Evolutionary conservation across 805 yeast species (phyloP), one percentile per base, ranked within the genome.

Genomic region (Candida ovalis): DNA sequence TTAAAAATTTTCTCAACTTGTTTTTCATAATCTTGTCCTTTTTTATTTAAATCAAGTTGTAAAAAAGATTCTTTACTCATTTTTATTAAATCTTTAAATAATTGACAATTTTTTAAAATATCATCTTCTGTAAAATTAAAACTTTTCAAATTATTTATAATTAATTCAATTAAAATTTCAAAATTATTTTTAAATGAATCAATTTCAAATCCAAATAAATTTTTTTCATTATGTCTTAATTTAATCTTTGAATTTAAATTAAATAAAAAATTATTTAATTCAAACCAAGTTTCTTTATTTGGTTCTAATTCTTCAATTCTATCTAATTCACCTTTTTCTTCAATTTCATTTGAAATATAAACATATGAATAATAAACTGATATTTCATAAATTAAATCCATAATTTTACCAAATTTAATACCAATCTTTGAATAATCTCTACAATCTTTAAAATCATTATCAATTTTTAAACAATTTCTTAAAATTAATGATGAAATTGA

Each of bases 371-470:
- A 69, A 25, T 66, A 63, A 22, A 66, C 61, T 1, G 82, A 77
- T 45, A 78, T 74, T 13, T 75, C 67, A 33, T 77, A 73, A 24
- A 77, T 56, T 38, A 57, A 68, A 57, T 53, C 67, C 49, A 69
- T 65, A 37, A 73, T 68, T 47, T 62, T 70, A 35, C 61, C 66
- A 50, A 81, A 67, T 49, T 75, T 77, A 27, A 78, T 71, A 47
- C 69, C 69, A n/a, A 81, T 63, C 55, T 83, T 78, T 10, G 87
- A 77, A 27, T 76, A 58, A 17, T 60, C 67, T 27, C 82, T 80
- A 64, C 96, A 89, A 2, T 66, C 68, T 24, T 68, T 68, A 54
- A 75, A 77, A 52, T 88, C 97, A 64, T 88, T 86, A 64, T 92
- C 92, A 40, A 80, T 75, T 46, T 86, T 81, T 43, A 92, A 69